Evolutionary conservation across 768 basidiomycete species (phyloP), one percentile per base, ranked within the genome.

Genomic region (Austroboletus eburneus): DNA sequence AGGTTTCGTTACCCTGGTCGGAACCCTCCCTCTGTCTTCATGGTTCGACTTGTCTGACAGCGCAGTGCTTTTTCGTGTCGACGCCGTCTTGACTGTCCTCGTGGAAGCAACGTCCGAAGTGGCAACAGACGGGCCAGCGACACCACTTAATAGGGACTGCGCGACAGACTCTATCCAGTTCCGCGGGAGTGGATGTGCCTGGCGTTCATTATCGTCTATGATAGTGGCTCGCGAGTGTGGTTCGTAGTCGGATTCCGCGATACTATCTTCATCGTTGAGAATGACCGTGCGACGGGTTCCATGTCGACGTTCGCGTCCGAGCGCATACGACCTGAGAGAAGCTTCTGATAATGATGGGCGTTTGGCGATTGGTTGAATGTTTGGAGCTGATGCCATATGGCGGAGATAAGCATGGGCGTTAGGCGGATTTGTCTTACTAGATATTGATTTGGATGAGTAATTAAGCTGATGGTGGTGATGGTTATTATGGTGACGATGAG

Each of bases 161-260:
- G 83, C 74, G n/a, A 87, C 82, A 2, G 72, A 77, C 58, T 84
- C 81, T 20, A 87, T 66, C 86, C 86, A 88, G n/a, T 77, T 77
- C 8, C 71, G 61, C 4, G 85, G 84, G 25, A 87, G 68, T 4
- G 83, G 79, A n/a, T 81, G 50, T 29, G 43, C 43, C 33, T 59
- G 63, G 16, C 64, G 58, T 9, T 58, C 61, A 36, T 67, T 61
- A 14, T 56, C 57, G 44, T 70, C 70, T 6, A n/a, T n/a, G n/a
- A 61, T 67, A 39, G 65, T 59, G 32, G 57, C 59, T 53, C 49
- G 48, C 61, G 67, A 35, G 23, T 12, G 54, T n/a, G 50, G 17
- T 21, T 56, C 60, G 23, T 52, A 43, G 25, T 55, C 54, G 7
- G 56, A 55, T 25, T 61, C 48, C 25, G 54, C 56, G 39, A 58